These are phyloP conservation scores for Penicillium palitans DNA, from an alignment of 2,329 filamentous ascomycete species.

Conservation along the genomic window DNA sequence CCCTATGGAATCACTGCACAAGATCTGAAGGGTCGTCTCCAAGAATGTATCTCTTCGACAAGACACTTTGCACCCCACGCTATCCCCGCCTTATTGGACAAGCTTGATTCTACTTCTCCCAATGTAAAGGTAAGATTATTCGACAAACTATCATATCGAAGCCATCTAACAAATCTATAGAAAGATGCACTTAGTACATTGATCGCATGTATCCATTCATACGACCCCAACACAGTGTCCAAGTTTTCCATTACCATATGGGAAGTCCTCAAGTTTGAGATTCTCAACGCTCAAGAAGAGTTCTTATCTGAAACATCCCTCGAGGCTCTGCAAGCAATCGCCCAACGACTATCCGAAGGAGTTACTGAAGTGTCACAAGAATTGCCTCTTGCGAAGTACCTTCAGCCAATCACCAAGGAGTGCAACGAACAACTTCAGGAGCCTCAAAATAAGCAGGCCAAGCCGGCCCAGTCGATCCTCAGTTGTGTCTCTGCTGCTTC, in stretches of 20 bases:
- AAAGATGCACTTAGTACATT: conserved; percentile 66
- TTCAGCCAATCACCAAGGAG: conserved; percentile 64
- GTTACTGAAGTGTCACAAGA: conserved; percentile 40
- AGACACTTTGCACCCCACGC: conserved; percentile 64
- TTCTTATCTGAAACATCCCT: conserved; percentile 63
- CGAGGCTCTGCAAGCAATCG: conserved; percentile 55
- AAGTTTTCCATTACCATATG: conserved; percentile 65
- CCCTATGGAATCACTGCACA: conserved; percentile 69
- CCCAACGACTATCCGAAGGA: conserved; percentile 54
- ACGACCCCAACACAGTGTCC: conserved; percentile 59
- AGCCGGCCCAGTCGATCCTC: conserved; percentile 63
- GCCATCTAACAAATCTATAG: conserved; percentile 36
- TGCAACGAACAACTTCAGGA: conserved; percentile 68
- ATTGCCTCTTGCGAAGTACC: conserved; percentile 53
- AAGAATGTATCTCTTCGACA: conserved; percentile 64
- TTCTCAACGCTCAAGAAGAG: conserved; percentile 66
- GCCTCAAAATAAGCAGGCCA: conserved; percentile 67
- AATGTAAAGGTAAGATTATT: conserved; percentile 61
- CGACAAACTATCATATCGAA: background rate
- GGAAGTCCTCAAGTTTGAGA: conserved; percentile 69
- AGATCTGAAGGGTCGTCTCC: conserved; percentile 63
- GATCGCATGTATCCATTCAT: conserved; percentile 59
- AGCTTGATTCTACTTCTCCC: conserved; percentile 67
- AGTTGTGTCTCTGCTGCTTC: conserved; percentile 58
- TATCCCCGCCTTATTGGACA: conserved; percentile 67